These are phyloP conservation scores for Phytophthora pinifolia DNA, from an alignment of 352 stramenopile species.

Conservation along the genomic window DNA sequence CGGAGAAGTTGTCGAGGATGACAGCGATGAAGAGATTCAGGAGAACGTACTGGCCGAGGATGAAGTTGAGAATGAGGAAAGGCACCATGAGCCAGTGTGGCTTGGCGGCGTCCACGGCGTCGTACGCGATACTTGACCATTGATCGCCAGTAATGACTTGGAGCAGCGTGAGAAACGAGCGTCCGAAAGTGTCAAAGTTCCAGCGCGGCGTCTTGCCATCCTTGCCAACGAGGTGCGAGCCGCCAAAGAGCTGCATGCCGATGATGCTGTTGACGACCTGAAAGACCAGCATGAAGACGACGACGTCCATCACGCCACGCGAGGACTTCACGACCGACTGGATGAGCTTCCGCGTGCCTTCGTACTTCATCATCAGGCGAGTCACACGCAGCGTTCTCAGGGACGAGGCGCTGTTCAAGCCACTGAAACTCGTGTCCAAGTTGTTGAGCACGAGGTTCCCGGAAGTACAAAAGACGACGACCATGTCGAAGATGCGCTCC, in stretches of 20 bases:
- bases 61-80: slow-evolving; percentile 77
- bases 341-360: slow-evolving; percentile 76
- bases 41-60: slow-evolving; percentile 75
- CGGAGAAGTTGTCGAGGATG: slow-evolving; percentile 84
- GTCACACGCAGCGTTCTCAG: slow-evolving; percentile 71
- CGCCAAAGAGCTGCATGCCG: slow-evolving; percentile 79
- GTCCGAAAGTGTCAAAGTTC: slow-evolving; percentile 77
- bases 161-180: slow-evolving; percentile 72
- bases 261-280: slow-evolving; percentile 78
- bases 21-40: slow-evolving; percentile 85
- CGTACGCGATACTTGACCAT: slow-evolving; percentile 77
- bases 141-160: slow-evolving; percentile 81
- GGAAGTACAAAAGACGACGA: slow-evolving; percentile 70
- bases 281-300: slow-evolving; percentile 75
- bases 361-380: slow-evolving; percentile 80
- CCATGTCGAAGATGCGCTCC: slow-evolving; percentile 69
- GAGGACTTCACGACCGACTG: slow-evolving; percentile 78
- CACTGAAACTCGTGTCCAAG: slow-evolving; percentile 49
- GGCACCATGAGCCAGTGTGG: slow-evolving; percentile 71
- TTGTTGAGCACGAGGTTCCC: slow-evolving; percentile 77
- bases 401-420: slow-evolving; percentile 66
- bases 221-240: slow-evolving; percentile 38
- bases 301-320: slow-evolving; percentile 74
- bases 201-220: slow-evolving; percentile 57
- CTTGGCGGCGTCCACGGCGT: slow-evolving; percentile 67